Percentiles rank a stretch among this genome's conserved stretches.
Evolutionary conservation across 352 stramenopile species (phyloP).

Genomic region (Aphanomyces euteiches): DNA sequence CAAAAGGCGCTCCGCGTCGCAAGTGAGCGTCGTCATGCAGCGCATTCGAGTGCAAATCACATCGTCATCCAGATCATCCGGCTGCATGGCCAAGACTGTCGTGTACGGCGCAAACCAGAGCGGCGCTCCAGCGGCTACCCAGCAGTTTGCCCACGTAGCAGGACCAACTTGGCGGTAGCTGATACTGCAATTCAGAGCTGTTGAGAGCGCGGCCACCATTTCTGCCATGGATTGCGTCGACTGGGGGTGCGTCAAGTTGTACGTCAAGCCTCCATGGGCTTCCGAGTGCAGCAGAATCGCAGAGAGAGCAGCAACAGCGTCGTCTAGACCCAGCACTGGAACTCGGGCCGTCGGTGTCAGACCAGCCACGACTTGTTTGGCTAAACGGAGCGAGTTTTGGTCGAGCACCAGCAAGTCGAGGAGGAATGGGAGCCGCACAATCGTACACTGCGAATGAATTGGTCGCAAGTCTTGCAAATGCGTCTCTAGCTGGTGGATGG

Average conservation of each 20-base stretch:
- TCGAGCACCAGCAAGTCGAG: constrained; percentile 13
- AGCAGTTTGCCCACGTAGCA: background rate
- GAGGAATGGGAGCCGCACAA: constrained; percentile 2
- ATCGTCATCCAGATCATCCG: background rate
- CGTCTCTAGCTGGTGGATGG: constrained; percentile 9
- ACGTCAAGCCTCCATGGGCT: constrained; percentile 3
- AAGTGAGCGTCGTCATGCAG: no score
- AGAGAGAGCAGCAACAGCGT: background rate
- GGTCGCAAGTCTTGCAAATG: background rate
- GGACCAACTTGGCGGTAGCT: constrained; percentile 8
- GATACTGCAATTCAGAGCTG: background rate
- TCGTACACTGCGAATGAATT: background rate
- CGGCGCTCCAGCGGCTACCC: background rate
- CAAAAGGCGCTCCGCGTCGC: background rate
- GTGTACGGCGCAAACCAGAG: background rate
- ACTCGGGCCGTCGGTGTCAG: background rate
- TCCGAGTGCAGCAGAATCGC: background rate
- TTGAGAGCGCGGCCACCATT: background rate
- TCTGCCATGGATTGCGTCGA: background rate
- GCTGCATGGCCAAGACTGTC: background rate
- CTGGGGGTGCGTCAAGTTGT: constrained; percentile 4
- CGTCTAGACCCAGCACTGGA: background rate
- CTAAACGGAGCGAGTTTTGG: background rate
- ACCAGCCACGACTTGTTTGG: constrained; percentile 5
- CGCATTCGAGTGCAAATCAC: no score